A percentile compares a stretch with the other conserved stretches of the same genome.
Conservation (phyloP, 768 basidiomycete genomes). For the Boletellus ananiceps region DNA sequence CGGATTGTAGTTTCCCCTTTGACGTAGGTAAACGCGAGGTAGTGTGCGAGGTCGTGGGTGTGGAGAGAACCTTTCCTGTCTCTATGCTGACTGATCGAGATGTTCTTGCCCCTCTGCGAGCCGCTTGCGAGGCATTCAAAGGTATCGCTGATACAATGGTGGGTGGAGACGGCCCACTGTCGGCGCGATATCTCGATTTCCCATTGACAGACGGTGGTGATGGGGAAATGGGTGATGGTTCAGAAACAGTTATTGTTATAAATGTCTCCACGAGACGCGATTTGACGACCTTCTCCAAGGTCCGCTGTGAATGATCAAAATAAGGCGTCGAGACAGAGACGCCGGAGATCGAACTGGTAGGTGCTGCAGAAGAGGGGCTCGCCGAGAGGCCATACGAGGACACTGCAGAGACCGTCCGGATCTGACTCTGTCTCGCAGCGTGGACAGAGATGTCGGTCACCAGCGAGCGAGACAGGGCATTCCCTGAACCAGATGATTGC, state of each 20-base stretch:
- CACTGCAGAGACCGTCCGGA: conserved; percentile 50
- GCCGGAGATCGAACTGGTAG: conserved; percentile 7
- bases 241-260: conserved; percentile 49
- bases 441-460: conserved; percentile 22
- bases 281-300: conserved; percentile 63
- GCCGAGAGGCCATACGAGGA: conserved; percentile 34
- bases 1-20: conserved; percentile 16
- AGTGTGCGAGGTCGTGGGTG: conserved; percentile 2
- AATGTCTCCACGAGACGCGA: conserved; percentile 79
- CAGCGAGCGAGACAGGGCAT: conserved; percentile 14
- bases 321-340: conserved; percentile 33
- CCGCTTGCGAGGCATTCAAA: conserved; percentile 3
- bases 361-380: conserved; percentile 4
- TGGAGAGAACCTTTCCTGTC: conserved; percentile 13
- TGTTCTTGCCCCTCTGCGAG: conserved; percentile 13
- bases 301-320: conserved; percentile 61
- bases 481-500: conserved; percentile 7
- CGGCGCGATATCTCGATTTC: conserved; percentile 21
- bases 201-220: conserved; percentile 26
- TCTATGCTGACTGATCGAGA: conserved; percentile 17
- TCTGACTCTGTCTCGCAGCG: conserved; percentile 35
- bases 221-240: conserved; percentile 20
- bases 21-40: conserved; percentile 10
- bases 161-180: conserved; percentile 22
- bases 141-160: background rate